A percentile compares a stretch with the other conserved stretches of the same genome.
phyloP scores from a whole-genome alignment of 257 asterid genomes.

The Gardenia jasminoides region DNA sequence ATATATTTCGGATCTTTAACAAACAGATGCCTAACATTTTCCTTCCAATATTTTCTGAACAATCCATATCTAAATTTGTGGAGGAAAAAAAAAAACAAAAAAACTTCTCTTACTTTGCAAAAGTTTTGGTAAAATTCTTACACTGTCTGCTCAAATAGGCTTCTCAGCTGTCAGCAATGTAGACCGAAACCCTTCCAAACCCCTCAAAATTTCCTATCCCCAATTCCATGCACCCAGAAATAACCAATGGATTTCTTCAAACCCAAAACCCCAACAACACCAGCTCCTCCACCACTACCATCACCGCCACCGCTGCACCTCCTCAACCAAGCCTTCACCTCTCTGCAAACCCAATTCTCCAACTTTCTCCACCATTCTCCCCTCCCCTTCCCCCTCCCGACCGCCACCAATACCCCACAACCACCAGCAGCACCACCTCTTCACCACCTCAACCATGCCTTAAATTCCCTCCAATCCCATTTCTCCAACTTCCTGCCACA shows the following conservation, averaged over 20 bases:
- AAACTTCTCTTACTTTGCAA: no score
- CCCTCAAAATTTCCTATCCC: not conserved
- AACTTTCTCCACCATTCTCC: constrained; percentile 42
- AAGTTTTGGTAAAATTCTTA: no score
- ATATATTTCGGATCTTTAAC: no score
- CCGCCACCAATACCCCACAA: not conserved
- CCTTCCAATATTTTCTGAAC: no score
- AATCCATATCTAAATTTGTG: no score
- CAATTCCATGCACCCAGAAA: not conserved
- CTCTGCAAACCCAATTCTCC: constrained; percentile 62
- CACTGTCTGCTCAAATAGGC: not conserved
- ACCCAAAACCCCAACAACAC: constrained; percentile 30
- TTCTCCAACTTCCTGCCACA: constrained; percentile 51
- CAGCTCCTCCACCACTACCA: constrained; percentile 18
- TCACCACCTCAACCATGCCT: constrained; percentile 47
- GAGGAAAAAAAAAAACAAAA: no score
- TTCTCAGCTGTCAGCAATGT: not conserved
- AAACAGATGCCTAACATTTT: no score
- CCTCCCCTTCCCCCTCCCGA: constrained; percentile 1
- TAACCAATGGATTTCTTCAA: constrained; percentile 51
- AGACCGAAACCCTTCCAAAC: not conserved
- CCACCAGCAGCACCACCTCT: constrained; percentile 37
- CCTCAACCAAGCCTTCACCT: constrained; percentile 55
- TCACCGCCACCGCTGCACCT: constrained; percentile 41
- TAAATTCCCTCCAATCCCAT: constrained; percentile 61